Evolutionary conservation across 2,329 filamentous ascomycete genomes (phyloP), one percentile per base, ranked within the genome.

Genomic region (Bipolaris zeicola): DNA sequence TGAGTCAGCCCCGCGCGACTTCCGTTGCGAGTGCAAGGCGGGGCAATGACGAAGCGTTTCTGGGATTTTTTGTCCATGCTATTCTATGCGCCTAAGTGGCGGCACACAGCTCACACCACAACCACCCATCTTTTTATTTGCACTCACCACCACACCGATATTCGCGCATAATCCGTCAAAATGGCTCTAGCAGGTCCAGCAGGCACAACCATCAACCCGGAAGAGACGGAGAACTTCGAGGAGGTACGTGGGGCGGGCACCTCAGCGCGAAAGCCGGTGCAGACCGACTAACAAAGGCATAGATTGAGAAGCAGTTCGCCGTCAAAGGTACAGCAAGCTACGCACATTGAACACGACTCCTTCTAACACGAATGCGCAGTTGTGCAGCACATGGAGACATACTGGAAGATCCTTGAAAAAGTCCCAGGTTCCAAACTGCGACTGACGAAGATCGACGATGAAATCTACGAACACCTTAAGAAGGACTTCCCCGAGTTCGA

Each of bases 281-380:
- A 49, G 46, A 50, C 57, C 55, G 22, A 43, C 51, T 58, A 58
- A 73, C 78, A 51, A 73, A 61, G 52, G 52, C 31, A 6, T 65
- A 96, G 91, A 97, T 99, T 76, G 95, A 99, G 85, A 96, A 97
- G 84, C 95, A 98, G 78, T 99, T 99, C 72, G 95, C 95, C 28
- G 95, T 99, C 70, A 98, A 98, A 83, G 90, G 90, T 92, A 71
- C 6, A 37, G 18, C 10, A 20, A 37, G 14, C 14, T n/a, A 10
- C 8, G 16, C 24, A 11, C n/a, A 14, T 18, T 22, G 5, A 26
- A 22, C 5, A 24, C 38, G 45, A 33, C 52, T 16, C 3, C 14
- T 10, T 55, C 64, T 73, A 57, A 68, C 58, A 26, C 6, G 3
- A 26, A 8, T 61, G 71, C 56, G 24, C 64, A 83, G 93, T 89